Conservation (phyloP, 768 basidiomycete species). For the Phylloporus scabripes region DNA sequence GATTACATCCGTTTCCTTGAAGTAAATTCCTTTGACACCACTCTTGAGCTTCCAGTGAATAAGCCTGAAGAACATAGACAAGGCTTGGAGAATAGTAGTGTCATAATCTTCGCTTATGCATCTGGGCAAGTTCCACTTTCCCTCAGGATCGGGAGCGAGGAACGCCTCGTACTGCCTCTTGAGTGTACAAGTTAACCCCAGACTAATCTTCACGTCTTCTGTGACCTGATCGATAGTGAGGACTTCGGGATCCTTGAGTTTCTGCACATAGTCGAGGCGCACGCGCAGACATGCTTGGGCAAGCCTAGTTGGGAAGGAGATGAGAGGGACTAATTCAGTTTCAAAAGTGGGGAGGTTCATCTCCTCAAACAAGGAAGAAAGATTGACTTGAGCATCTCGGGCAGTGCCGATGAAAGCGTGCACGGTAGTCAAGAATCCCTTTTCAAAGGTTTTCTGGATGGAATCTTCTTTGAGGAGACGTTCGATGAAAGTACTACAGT, state of each 20-base stretch:
- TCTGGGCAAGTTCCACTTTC: conserved; percentile 83
- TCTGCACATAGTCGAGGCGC: conserved; percentile 82
- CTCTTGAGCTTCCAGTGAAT: conserved; percentile 96
- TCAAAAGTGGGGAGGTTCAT: conserved; percentile 93
- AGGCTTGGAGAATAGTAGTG: conserved; percentile 76
- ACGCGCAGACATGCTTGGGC: conserved; percentile 88
- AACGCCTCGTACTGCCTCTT: conserved; percentile 95
- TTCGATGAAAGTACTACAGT: conserved; percentile 87
- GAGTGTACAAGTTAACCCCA: conserved; percentile 90
- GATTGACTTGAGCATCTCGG: conserved; percentile 80
- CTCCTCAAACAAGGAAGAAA: conserved; percentile 67
- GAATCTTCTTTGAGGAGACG: conserved; percentile 92
- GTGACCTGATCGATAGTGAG: conserved; percentile 92
- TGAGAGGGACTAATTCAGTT: conserved; percentile 81
- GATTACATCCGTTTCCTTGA: conserved; percentile 97
- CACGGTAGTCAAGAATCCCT: conserved; percentile 81
- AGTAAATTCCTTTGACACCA: conserved; percentile 85
- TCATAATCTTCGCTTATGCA: conserved; percentile 93
- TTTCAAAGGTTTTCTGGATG: conserved; percentile 92
- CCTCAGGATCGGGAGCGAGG: conserved; percentile 76
- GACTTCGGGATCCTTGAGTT: conserved; percentile 81
- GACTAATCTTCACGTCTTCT: conserved; percentile 85
- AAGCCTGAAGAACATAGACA: conserved; percentile 87
- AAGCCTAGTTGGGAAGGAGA: conserved; percentile 94
- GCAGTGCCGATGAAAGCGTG: conserved; percentile 81